phyloP scores from a whole-genome alignment of 257 asterid species.

The Solanum dulcamara region DNA sequence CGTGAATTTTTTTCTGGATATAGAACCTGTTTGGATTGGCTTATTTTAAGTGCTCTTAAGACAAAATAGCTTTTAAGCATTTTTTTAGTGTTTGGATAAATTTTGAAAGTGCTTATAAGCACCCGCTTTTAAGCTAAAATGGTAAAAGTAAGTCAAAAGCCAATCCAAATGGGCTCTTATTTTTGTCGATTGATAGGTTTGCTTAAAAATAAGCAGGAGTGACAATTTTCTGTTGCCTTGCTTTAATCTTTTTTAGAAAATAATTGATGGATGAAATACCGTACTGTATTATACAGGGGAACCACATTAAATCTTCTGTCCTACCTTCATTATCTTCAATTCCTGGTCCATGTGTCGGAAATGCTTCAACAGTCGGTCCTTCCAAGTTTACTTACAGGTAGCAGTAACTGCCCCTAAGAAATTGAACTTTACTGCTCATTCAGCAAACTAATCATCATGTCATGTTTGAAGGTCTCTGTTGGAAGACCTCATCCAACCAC shows the following conservation, averaged over 20 bases:
- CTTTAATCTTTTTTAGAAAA: not conserved
- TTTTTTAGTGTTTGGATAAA: not conserved
- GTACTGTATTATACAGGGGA: slow-evolving; percentile 33
- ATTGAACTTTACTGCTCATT: slow-evolving; percentile 4
- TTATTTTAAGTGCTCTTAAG: not conserved
- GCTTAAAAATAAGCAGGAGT: not conserved
- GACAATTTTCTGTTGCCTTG: not conserved
- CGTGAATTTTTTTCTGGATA: not conserved
- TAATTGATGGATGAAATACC: not conserved
- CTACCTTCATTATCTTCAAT: slow-evolving; percentile 40
- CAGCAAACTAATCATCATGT: slow-evolving; percentile 25
- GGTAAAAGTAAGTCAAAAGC: not conserved
- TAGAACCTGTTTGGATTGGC: not conserved
- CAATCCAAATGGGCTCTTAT: not conserved
- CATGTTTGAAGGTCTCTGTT: slow-evolving; percentile 65
- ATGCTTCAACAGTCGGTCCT: slow-evolving; percentile 49
- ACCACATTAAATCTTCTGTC: slow-evolving; percentile 41
- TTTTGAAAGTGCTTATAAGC: not conserved
- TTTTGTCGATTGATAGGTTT: not conserved
- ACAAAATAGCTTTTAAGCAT: not conserved
- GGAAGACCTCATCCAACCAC: slow-evolving; percentile 90
- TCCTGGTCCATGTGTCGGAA: slow-evolving; percentile 49
- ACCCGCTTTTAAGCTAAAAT: not conserved
- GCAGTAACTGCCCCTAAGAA: not conserved
- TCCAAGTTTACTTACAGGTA: slow-evolving; percentile 92